These are phyloP conservation scores for Reticulascus tulasneorum DNA, from an alignment of 2,329 filamentous ascomycete species.

Conservation along the genomic window DNA sequence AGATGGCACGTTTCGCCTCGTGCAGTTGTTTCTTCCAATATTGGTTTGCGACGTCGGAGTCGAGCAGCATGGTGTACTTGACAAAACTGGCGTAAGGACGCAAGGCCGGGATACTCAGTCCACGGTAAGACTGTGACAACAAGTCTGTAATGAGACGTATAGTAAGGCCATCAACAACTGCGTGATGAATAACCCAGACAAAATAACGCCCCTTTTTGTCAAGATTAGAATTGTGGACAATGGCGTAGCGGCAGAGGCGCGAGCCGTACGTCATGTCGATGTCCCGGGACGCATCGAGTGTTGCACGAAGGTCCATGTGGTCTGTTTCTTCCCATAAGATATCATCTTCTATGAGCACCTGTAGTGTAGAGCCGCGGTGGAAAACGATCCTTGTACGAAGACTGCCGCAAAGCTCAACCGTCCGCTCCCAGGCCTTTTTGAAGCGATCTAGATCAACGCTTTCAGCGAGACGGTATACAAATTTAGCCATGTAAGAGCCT, in stretches of 20 bases:
- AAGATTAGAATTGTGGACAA: neutral
- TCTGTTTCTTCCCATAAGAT: neutral
- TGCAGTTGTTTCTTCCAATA: slow-evolving; percentile 13
- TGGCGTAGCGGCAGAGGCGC: slow-evolving; percentile 1
- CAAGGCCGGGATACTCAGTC: neutral
- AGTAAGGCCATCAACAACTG: slow-evolving; percentile 2
- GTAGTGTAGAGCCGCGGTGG: slow-evolving; percentile 1
- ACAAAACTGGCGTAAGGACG: slow-evolving; percentile 10
- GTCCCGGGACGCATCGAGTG: neutral
- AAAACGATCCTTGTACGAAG: slow-evolving; percentile 8
- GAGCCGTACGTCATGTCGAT: neutral
- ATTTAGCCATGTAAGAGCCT: slow-evolving; percentile 11
- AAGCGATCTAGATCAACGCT: slow-evolving; percentile 12
- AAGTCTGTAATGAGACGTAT: neutral
- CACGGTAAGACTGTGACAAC: slow-evolving; percentile 3
- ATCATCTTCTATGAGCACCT: neutral
- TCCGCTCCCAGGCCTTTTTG: slow-evolving; percentile 22
- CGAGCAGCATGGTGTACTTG: slow-evolving; percentile 6
- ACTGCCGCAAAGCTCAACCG: slow-evolving; percentile 1
- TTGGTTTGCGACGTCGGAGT: neutral
- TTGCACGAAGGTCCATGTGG: neutral
- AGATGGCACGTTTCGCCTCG: slow-evolving; percentile 6
- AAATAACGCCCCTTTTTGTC: neutral
- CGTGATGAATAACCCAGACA: slow-evolving; percentile 4
- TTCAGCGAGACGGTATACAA: slow-evolving; percentile 2